A percentile compares a stretch with the other conserved stretches of the same genome.
Evolutionary conservation across 768 basidiomycete species (phyloP).

Genomic region (Leccinum incarnatum): DNA sequence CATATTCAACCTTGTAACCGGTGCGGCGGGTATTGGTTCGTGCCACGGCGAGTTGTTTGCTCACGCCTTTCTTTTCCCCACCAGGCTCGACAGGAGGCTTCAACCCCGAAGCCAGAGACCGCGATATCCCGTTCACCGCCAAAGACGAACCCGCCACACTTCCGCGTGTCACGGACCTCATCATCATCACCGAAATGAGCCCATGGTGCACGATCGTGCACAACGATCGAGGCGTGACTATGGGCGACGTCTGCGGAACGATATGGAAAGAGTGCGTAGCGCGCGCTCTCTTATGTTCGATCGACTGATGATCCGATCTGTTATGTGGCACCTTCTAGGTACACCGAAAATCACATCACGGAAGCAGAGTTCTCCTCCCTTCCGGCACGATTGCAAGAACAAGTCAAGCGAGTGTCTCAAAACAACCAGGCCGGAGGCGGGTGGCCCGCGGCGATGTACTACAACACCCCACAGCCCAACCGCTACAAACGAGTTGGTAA

Average conservation of each 20-base stretch:
- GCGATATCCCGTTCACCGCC: conserved; percentile 50
- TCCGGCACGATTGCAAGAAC: conserved; percentile 65
- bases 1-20: conserved; percentile 68
- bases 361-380: conserved; percentile 62
- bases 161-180: conserved; percentile 59
- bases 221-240: conserved; percentile 72
- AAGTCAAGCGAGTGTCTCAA: conserved; percentile 60
- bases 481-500: conserved; percentile 62
- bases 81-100: conserved; percentile 61
- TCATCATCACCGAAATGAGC: conserved; percentile 55
- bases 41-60: neutral
- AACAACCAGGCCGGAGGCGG: conserved; percentile 30
- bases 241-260: conserved; percentile 68
- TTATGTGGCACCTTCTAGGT: conserved; percentile 40
- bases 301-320: conserved; percentile 11
- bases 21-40: conserved; percentile 33
- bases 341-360: conserved; percentile 64
- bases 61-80: neutral
- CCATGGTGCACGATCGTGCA: conserved; percentile 80
- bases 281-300: neutral
- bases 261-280: conserved; percentile 71
- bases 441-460: conserved; percentile 42
- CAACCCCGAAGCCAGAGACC: conserved; percentile 56
- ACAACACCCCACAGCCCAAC: conserved; percentile 44
- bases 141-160: conserved; percentile 68